phyloP scores from a whole-genome alignment of 352 stramenopile genomes.

The Pythium rishiriense region DNA sequence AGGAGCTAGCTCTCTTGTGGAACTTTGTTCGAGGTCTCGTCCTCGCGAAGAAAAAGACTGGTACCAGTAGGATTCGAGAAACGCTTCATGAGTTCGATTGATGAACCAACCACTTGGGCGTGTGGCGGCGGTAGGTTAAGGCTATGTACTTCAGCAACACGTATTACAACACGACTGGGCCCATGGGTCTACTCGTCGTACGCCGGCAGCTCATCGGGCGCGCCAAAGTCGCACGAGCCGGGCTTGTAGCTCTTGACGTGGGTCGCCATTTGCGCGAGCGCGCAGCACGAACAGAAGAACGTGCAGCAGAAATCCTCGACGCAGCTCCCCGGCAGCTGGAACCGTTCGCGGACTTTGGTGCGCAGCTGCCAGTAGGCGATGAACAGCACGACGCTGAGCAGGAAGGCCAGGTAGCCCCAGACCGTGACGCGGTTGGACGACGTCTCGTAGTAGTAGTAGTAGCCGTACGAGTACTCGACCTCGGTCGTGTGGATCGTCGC shows the following conservation, averaged over 20 bases:
- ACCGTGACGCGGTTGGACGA: neutral
- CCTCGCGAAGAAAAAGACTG: too few relatives aligned
- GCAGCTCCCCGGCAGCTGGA: conserved; percentile 1
- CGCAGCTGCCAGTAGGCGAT: conserved; percentile 6
- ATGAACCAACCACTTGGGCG: too few relatives aligned
- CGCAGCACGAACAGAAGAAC: conserved; percentile 9
- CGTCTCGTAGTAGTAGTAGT: neutral
- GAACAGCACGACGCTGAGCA: conserved; percentile 1
- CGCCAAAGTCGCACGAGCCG: conserved; percentile 4
- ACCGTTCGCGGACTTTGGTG: conserved; percentile 1
- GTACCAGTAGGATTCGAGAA: too few relatives aligned
- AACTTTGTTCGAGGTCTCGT: too few relatives aligned
- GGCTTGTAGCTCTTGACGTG: conserved; percentile 20
- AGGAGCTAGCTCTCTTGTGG: too few relatives aligned
- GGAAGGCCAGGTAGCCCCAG: conserved; percentile 2
- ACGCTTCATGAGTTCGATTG: too few relatives aligned
- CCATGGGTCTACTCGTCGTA: neutral
- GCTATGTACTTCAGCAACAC: neutral
- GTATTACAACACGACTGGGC: too few relatives aligned
- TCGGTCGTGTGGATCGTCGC: conserved; percentile 4
- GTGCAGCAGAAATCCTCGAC: conserved; percentile 2
- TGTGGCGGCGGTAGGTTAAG: too few relatives aligned
- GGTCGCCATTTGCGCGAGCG: conserved; percentile 18
- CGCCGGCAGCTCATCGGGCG: conserved; percentile 3
- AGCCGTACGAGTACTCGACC: neutral